Conservation (phyloP, 2,329 filamentous ascomycete species). For the Aspergillus versicolor region DNA sequence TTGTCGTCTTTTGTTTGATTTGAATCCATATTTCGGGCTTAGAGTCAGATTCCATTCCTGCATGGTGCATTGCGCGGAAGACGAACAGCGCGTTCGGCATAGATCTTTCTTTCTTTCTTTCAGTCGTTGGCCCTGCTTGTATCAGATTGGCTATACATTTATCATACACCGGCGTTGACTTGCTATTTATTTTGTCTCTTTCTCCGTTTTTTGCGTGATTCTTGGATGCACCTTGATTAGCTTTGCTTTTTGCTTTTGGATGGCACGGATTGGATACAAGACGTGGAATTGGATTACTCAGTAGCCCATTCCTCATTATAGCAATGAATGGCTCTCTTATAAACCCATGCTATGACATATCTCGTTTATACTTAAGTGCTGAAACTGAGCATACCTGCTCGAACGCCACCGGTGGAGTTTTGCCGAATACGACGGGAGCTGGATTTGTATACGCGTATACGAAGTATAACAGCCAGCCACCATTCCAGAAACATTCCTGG, state of each 20-base stretch:
- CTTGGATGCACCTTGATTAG: no score
- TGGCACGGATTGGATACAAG: neutral
- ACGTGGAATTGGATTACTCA: no score
- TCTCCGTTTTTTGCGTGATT: neutral
- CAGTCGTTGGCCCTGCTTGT: neutral
- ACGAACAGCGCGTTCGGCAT: neutral
- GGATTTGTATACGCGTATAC: no score
- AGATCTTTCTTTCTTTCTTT: neutral
- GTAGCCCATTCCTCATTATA: no score
- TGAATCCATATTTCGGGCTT: neutral
- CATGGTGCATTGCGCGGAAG: neutral
- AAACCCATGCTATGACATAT: no score
- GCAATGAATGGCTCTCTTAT: no score
- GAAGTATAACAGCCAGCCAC: no score
- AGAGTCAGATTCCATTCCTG: neutral
- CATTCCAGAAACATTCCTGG: neutral
- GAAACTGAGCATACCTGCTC: no score
- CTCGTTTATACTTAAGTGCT: no score
- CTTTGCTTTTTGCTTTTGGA: no score
- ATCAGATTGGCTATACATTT: neutral
- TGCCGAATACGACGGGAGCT: no score
- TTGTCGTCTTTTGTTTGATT: neutral
- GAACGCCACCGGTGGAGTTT: no score
- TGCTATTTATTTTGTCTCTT: neutral
- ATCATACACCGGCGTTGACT: slow-evolving; percentile 9